Conservation (phyloP, 805 yeast species). For the Debaryomyces tyrocola region DNA sequence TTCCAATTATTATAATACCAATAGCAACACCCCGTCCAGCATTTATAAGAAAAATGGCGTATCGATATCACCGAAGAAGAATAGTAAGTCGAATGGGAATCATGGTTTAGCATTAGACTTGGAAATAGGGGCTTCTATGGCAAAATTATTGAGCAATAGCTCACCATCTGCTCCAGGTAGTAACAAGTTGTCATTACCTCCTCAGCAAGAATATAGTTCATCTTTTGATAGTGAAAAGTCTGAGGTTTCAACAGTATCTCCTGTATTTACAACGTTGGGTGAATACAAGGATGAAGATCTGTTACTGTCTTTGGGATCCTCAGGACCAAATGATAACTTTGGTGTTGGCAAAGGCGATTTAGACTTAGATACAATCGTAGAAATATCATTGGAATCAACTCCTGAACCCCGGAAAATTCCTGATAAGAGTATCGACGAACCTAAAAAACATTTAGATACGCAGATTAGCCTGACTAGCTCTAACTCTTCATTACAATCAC, state of each 20-base stretch:
- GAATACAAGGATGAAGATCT: conserved; percentile 35
- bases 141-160: conserved; percentile 28
- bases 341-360: conserved; percentile 2
- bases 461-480: conserved; percentile 5
- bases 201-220: conserved; percentile 27
- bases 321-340: conserved; percentile 12
- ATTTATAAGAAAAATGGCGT: not conserved
- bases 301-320: conserved; percentile 36
- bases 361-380: conserved; percentile 32
- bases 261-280: conserved; percentile 33
- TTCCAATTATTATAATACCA: conserved; percentile 5
- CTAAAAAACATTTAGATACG: not conserved
- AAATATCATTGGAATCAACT: conserved; percentile 29
- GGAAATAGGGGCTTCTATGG: conserved; percentile 50
- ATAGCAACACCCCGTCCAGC: conserved; percentile 3
- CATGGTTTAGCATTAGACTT: conserved; percentile 29
- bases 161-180: not conserved
- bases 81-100: conserved; percentile 2
- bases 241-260: conserved; percentile 24
- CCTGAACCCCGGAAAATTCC: conserved; percentile 14
- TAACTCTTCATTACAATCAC: conserved; percentile 11
- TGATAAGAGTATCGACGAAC: not conserved
- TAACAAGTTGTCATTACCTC: not conserved
- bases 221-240: conserved; percentile 45
- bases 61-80: not conserved